phyloP scores from a whole-genome alignment of 2,329 filamentous ascomycete genomes.

The Xylaria multiplex region DNA sequence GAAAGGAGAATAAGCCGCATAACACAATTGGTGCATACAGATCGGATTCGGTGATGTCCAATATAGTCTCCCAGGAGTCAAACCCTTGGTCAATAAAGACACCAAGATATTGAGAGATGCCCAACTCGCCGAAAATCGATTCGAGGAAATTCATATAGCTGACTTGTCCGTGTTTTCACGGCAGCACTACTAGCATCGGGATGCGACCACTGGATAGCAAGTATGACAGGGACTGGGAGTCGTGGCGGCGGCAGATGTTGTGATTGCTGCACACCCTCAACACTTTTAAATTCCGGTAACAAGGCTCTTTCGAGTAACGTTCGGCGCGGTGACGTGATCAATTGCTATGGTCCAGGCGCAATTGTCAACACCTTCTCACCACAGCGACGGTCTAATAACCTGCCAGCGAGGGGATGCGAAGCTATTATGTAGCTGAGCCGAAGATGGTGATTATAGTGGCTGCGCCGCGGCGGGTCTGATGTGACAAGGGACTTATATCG shows the following conservation, averaged over 20 bases:
- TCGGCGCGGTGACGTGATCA: background rate
- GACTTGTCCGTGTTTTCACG: slow-evolving; percentile 34
- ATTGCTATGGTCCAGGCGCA: background rate
- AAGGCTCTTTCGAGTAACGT: slow-evolving; percentile 4
- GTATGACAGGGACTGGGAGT: slow-evolving; percentile 5
- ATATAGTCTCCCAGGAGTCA: slow-evolving; percentile 83
- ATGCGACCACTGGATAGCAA: slow-evolving; percentile 11
- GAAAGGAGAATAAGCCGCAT: background rate
- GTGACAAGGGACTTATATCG: slow-evolving; percentile 12
- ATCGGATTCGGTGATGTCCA: slow-evolving; percentile 86
- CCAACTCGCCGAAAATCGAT: slow-evolving; percentile 76
- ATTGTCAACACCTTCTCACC: slow-evolving; percentile 28
- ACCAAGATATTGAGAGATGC: slow-evolving; percentile 79
- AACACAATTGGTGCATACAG: slow-evolving; percentile 64
- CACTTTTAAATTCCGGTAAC: background rate
- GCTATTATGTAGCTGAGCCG: slow-evolving; percentile 26
- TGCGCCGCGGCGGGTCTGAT: slow-evolving; percentile 7
- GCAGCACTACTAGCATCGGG: slow-evolving; percentile 34
- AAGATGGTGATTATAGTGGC: slow-evolving; percentile 8
- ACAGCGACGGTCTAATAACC: slow-evolving; percentile 49
- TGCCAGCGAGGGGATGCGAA: slow-evolving; percentile 31
- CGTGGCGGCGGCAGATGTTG: slow-evolving; percentile 1
- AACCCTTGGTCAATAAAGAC: slow-evolving; percentile 81
- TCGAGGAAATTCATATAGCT: slow-evolving; percentile 70
- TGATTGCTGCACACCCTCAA: background rate